phyloP scores from a whole-genome alignment of 192 early-diverging fungal genomes.

The Rhizophagus clarus region DNA sequence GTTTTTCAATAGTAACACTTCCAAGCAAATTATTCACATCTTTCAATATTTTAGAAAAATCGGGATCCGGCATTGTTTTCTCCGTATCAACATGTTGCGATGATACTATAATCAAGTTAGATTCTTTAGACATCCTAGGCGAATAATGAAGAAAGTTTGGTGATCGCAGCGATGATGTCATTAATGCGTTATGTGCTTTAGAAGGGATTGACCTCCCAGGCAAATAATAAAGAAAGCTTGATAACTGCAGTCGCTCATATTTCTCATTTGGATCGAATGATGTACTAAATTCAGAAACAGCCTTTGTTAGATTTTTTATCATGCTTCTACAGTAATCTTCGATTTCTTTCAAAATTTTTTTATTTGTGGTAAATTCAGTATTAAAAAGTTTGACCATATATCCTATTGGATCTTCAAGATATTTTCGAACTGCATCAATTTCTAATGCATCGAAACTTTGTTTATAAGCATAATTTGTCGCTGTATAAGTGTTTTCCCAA shows the following conservation, averaged over 20 bases:
- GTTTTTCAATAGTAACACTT: too few species aligned
- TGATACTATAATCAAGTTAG: too few species aligned
- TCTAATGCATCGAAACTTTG: neutral
- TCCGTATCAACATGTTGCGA: neutral
- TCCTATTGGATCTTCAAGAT: neutral
- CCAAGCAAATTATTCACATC: too few species aligned
- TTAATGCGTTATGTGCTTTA: too few species aligned
- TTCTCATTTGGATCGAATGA: neutral
- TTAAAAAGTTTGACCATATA: neutral
- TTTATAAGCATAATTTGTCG: neutral
- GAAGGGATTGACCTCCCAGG: neutral
- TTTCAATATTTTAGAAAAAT: too few species aligned
- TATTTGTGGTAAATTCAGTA: neutral
- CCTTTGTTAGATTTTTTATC: neutral
- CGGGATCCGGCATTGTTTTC: too few species aligned
- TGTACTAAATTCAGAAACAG: neutral
- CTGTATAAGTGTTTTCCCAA: neutral
- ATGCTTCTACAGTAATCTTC: neutral
- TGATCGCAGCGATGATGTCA: too few species aligned
- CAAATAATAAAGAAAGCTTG: neutral
- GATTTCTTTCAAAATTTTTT: neutral
- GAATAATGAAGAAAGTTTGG: too few species aligned
- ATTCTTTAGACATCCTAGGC: neutral
- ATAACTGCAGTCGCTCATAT: neutral
- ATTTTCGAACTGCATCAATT: neutral